A percentile compares a stretch with the other conserved stretches of the same genome.
Conservation (phyloP, 257 asterid genomes). For the Solanum chilense region DNA sequence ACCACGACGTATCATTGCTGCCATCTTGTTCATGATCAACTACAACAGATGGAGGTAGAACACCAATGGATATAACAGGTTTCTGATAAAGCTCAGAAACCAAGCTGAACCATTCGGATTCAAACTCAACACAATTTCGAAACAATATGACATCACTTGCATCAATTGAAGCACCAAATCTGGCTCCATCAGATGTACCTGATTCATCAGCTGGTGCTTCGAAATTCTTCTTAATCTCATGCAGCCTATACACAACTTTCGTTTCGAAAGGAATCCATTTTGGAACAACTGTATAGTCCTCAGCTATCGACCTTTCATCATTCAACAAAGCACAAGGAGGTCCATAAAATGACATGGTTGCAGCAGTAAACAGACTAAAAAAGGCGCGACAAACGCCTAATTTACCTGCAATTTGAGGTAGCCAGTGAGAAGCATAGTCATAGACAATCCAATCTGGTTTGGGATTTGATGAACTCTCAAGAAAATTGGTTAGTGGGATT, state of each 20-base stretch:
- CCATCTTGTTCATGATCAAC: constrained; percentile 9
- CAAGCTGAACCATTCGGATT: constrained; percentile 64
- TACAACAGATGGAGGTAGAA: constrained; percentile 30
- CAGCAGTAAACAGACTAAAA: constrained; percentile 72
- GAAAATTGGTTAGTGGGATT: constrained; percentile 35
- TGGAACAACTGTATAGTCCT: constrained; percentile 53
- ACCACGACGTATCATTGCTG: constrained; percentile 22
- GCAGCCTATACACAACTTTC: constrained; percentile 34
- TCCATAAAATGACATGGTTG: constrained; percentile 57
- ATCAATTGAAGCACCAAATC: constrained; percentile 45
- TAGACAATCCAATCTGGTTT: constrained; percentile 74
- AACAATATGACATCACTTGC: constrained; percentile 54
- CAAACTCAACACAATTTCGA: constrained; percentile 59
- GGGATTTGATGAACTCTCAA: constrained; percentile 26
- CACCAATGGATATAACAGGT: constrained; percentile 56
- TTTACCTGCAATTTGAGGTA: constrained; percentile 37
- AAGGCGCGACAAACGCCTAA: constrained; percentile 29
- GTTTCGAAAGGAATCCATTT: constrained; percentile 57
- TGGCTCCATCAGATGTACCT: constrained; percentile 38
- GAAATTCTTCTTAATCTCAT: constrained; percentile 45
- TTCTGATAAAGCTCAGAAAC: constrained; percentile 33
- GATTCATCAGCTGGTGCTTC: constrained; percentile 66
- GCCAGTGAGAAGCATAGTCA: constrained; percentile 82
- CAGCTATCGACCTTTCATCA: constrained; percentile 29
- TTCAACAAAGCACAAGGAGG: constrained; percentile 33